These are phyloP conservation scores for Gnomoniopsis sp. DNA, from an alignment of 2,329 filamentous ascomycete species.

Conservation along the genomic window DNA sequence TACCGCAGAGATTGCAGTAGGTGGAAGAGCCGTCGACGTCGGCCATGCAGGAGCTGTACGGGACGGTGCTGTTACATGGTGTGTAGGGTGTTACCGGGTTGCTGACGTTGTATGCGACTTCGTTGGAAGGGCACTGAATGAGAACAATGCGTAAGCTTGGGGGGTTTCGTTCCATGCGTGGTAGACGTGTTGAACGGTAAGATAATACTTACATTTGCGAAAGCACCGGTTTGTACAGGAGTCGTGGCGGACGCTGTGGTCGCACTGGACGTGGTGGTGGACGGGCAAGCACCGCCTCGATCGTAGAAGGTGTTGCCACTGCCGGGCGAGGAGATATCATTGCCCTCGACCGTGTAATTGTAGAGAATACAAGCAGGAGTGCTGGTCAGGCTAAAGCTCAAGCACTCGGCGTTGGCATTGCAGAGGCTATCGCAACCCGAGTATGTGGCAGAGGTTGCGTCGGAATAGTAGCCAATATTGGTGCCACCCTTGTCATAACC, in stretches of 20 bases:
- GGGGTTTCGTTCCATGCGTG: background rate
- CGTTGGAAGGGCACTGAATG: conserved; percentile 11
- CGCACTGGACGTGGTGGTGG: conserved; percentile 11
- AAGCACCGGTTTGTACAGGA: conserved; percentile 15
- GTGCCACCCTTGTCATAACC: conserved; percentile 13
- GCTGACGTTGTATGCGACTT: conserved; percentile 15
- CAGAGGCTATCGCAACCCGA: conserved; percentile 13
- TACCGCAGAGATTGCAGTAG: conserved; percentile 16
- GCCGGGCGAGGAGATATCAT: conserved; percentile 6
- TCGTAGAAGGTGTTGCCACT: conserved; percentile 17
- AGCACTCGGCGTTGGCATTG: conserved; percentile 11
- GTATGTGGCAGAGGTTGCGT: conserved; percentile 14
- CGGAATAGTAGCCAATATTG: conserved; percentile 15
- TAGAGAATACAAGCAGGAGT: conserved; percentile 14
- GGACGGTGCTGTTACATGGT: conserved; percentile 13
- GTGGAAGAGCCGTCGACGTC: conserved; percentile 10
- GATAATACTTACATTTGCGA: conserved; percentile 11
- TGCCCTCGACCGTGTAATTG: conserved; percentile 15
- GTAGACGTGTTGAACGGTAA: background rate
- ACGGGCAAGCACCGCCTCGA: conserved; percentile 11
- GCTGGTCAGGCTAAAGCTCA: conserved; percentile 12
- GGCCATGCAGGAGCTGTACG: conserved; percentile 9
- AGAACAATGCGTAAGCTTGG: background rate
- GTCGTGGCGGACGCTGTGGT: background rate
- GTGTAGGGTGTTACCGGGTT: conserved; percentile 9